A percentile compares a stretch with the other conserved stretches of the same genome.
Evolutionary conservation across 148 eudicot genomes (phyloP).

Genomic region (Cornus florida): DNA sequence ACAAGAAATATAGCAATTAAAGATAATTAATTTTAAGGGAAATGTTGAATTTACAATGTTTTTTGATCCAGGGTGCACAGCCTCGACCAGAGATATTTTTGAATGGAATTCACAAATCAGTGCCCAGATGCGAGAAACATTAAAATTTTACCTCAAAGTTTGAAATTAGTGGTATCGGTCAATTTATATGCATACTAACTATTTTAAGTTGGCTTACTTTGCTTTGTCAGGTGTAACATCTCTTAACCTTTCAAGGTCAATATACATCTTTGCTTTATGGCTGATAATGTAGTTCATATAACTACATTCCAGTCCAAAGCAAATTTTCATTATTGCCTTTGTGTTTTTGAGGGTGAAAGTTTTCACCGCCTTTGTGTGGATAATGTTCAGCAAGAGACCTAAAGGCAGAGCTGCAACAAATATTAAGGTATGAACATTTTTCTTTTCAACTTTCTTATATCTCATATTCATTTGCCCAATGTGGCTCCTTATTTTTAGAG

Average conservation of each 20-base stretch:
- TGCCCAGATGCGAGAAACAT: conserved; percentile 38
- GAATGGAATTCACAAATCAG: conserved; percentile 49
- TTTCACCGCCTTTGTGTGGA: conserved; percentile 8
- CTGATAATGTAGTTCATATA: too few species aligned
- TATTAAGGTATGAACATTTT: too few species aligned
- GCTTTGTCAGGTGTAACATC: conserved; percentile 61
- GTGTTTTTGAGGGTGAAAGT: too few species aligned
- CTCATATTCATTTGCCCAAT: too few species aligned
- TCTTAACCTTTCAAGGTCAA: conserved; percentile 85
- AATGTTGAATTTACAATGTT: conserved; percentile 38
- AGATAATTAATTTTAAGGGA: too few species aligned
- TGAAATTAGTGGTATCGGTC: background rate
- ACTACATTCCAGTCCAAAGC: conserved; percentile 76
- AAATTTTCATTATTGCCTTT: too few species aligned
- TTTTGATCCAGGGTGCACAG: conserved; percentile 34
- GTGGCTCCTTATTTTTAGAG: too few species aligned
- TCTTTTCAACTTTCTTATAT: too few species aligned
- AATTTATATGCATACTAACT: conserved; percentile 30
- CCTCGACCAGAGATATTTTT: conserved; percentile 61
- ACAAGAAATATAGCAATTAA: too few species aligned
- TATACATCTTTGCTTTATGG: too few species aligned
- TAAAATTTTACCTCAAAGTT: background rate
- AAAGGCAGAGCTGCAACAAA: conserved; percentile 31
- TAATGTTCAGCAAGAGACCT: conserved; percentile 29
- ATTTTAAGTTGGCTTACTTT: conserved; percentile 45